Percentiles rank a stretch among this genome's conserved stretches.
phyloP scores from a whole-genome alignment of 495 filamentous ascomycete genomes.

The Usnea hakonensis region DNA sequence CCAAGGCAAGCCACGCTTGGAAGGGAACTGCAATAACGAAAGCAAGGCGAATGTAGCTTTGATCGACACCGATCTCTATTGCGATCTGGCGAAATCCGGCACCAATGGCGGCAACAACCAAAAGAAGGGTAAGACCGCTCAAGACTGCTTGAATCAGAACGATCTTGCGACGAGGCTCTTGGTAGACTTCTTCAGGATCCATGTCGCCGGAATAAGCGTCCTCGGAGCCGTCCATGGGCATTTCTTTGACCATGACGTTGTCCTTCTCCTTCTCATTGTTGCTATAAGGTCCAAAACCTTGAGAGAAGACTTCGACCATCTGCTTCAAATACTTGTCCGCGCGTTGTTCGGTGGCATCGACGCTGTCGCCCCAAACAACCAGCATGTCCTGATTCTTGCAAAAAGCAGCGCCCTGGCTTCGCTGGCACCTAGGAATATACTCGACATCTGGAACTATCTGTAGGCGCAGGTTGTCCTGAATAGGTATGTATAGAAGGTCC shows the following conservation, averaged over 20 bases:
- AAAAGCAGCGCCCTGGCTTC: slow-evolving; percentile 63
- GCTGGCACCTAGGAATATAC: slow-evolving; percentile 48
- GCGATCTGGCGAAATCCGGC: slow-evolving; percentile 48
- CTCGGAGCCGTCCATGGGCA: slow-evolving; percentile 25
- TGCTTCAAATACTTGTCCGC: slow-evolving; percentile 42
- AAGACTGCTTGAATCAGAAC: slow-evolving; percentile 45
- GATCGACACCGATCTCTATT: slow-evolving; percentile 45
- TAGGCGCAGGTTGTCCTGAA: slow-evolving; percentile 47
- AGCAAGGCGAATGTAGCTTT: slow-evolving; percentile 39
- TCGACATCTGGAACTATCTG: slow-evolving; percentile 51
- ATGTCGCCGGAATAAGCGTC: slow-evolving; percentile 25
- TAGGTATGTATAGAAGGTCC: slow-evolving; percentile 44
- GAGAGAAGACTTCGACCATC: slow-evolving; percentile 51
- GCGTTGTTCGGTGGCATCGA: slow-evolving; percentile 44
- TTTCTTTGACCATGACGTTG: slow-evolving; percentile 22
- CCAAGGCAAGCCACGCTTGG: slow-evolving; percentile 51
- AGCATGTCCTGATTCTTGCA: slow-evolving; percentile 48
- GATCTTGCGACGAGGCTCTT: slow-evolving; percentile 35
- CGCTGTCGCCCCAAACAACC: slow-evolving; percentile 62
- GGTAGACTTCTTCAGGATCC: slow-evolving; percentile 28
- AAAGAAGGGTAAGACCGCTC: slow-evolving; percentile 41
- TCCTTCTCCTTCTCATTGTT: slow-evolving; percentile 37
- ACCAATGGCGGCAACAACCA: slow-evolving; percentile 47
- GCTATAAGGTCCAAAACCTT: slow-evolving; percentile 34
- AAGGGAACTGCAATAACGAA: slow-evolving; percentile 40